phyloP scores from a whole-genome alignment of 495 filamentous ascomycete species.

The Hypoxylon lenormandii region DNA sequence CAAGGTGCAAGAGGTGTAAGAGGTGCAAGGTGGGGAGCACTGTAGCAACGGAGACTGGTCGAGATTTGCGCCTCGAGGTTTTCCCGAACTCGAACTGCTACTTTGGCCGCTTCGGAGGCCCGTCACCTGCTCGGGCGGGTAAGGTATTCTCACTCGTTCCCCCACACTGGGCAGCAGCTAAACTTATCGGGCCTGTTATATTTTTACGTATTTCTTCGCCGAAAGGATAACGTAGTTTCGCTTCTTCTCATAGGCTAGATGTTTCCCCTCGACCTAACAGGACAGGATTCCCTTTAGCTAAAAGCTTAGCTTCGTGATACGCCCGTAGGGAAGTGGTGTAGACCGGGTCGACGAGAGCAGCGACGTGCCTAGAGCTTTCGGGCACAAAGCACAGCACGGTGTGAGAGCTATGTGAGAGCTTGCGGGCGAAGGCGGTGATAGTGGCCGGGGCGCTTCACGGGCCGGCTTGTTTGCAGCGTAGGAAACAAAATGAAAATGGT shows the following conservation, averaged over 20 bases:
- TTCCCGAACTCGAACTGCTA: slow-evolving; percentile 48
- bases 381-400: slow-evolving; percentile 20
- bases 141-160: slow-evolving; percentile 37
- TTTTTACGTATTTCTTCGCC: slow-evolving; percentile 34
- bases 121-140: slow-evolving; percentile 43
- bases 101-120: slow-evolving; percentile 44
- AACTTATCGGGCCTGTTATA: slow-evolving; percentile 38
- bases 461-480: slow-evolving; percentile 39
- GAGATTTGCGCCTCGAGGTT: slow-evolving; percentile 43
- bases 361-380: slow-evolving; percentile 21
- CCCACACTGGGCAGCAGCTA: slow-evolving; percentile 41
- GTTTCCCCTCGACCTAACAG: neutral
- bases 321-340: slow-evolving; percentile 5
- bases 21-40: slow-evolving; percentile 27
- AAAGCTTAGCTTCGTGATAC: slow-evolving; percentile 5
- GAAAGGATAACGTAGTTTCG: slow-evolving; percentile 9
- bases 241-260: neutral
- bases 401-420: slow-evolving; percentile 29
- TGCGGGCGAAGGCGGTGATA: slow-evolving; percentile 22
- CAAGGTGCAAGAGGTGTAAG: slow-evolving; percentile 33
- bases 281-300: no score
- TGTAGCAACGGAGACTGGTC: slow-evolving; percentile 28
- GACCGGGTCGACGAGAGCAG: slow-evolving; percentile 16
- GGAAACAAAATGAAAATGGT: slow-evolving; percentile 33
- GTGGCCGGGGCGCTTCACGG: slow-evolving; percentile 23